Conservation (phyloP, 805 yeast genomes). For the Wickerhamomyces subpelliculosus region DNA sequence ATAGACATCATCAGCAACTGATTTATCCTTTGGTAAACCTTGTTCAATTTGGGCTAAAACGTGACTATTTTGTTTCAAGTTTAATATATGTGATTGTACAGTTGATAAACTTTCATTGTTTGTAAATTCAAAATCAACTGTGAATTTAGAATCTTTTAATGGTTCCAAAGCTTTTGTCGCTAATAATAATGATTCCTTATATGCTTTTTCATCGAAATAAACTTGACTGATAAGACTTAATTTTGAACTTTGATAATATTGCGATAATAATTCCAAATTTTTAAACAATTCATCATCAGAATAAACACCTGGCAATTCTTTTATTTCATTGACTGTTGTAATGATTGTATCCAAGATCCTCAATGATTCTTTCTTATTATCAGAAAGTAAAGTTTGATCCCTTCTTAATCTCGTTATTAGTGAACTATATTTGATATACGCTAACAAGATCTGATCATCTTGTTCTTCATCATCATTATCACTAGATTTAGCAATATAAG, state of each 20-base stretch:
- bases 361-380: conserved; percentile 26
- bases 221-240: conserved; percentile 37
- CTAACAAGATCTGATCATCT: conserved; percentile 64
- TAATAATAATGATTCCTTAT: conserved; percentile 42
- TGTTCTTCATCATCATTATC: conserved; percentile 54
- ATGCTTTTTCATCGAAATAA: conserved; percentile 33
- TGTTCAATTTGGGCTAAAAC: conserved; percentile 41
- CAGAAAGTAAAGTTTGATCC: conserved; percentile 34
- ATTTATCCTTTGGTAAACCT: conserved; percentile 20
- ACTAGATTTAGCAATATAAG: conserved; percentile 44
- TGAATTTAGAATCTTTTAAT: conserved; percentile 12
- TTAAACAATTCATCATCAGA: conserved; percentile 65
- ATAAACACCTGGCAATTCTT: conserved; percentile 88
- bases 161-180: conserved; percentile 24
- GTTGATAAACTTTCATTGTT: conserved; percentile 25
- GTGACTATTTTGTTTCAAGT: conserved; percentile 26
- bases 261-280: conserved; percentile 44
- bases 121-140: conserved; percentile 28
- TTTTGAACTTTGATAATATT: conserved; percentile 40
- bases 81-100: conserved; percentile 15
- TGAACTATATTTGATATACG: conserved; percentile 67
- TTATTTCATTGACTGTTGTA: conserved; percentile 48
- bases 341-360: conserved; percentile 35
- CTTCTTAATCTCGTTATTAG: conserved; percentile 65
- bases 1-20: conserved; percentile 17